Base-by-base conservation (phyloP, 2,329 filamentous ascomycete genomes). In the Aspergillus fumigatiaffinis region DNA sequence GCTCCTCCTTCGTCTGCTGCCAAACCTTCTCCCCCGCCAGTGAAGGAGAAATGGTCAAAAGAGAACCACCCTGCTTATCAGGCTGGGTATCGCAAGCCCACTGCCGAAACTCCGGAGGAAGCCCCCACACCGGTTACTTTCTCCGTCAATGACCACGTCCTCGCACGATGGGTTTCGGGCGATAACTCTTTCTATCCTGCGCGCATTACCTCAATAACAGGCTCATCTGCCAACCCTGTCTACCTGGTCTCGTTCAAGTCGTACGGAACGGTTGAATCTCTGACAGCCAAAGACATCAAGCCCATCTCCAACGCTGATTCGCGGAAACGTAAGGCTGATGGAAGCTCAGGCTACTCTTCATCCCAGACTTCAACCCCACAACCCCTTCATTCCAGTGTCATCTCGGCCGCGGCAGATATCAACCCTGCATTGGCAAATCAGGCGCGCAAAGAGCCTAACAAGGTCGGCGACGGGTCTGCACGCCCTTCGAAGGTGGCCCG, bases 191-290 rank as follows among this genome's bases (percentile, higher is more conserved):
- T 92, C 77, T 97, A 97, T 77, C 88, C 91, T 49, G 94, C 92
- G 46, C 88, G 91, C 68, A 96, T 99, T 74, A 93, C 91, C 52
- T 92, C 90, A 53, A 92, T 97, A 67, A 97, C 93, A 23, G 94
- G 94, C 57, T 96, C 92, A 8, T 87, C 88, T n/a, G 89, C 87
- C 47, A 90, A 91, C 53, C 93, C 92, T 38, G 90, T 97, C 62
- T 99, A 97, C 73, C 89, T 91, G 50, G 92, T 99, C 74, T 94
- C 90, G 66, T 99, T 97, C 81, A 93, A 95, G 77, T 90, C 86
- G 68, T 97, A 97, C 77, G 72, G 73, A 51, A 91, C 84, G 23
- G 91, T 88, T 49, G 92, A 96, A 75, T 94, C 90, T 35, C 77
- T 96, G 59, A 85, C 87, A 59, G 86, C 89, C 60, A 88, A 89